phyloP scores from a whole-genome alignment of 2,329 filamentous ascomycete genomes.

The Myriosclerotinia duriaeana region DNA sequence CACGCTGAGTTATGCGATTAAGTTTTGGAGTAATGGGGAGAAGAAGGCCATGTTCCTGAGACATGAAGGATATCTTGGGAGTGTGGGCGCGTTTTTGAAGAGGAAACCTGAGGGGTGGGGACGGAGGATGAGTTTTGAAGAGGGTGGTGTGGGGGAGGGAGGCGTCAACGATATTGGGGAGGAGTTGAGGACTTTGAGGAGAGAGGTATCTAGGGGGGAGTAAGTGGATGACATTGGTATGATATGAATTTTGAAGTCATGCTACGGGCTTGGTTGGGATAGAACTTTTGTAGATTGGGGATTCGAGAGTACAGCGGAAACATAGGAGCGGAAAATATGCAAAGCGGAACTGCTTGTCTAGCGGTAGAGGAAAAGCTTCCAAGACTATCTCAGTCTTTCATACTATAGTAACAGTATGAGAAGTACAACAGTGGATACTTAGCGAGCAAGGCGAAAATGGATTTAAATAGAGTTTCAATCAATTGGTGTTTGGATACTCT shows the following conservation, averaged over 20 bases:
- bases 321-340: neutral
- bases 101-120: constrained; percentile 91
- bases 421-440: too few relatives aligned
- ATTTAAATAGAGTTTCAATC: neutral
- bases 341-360: neutral
- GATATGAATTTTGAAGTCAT: neutral
- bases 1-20: constrained; percentile 92
- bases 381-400: neutral
- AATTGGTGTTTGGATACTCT: neutral
- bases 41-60: constrained; percentile 96
- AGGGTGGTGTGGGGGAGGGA: constrained; percentile 25
- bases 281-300: neutral
- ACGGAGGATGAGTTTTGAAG: constrained; percentile 63
- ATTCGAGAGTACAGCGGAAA: neutral
- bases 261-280: neutral
- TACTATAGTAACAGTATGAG: neutral
- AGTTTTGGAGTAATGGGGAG: constrained; percentile 91
- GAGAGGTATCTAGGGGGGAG: neutral
- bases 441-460: too few relatives aligned
- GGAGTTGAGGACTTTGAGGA: neutral
- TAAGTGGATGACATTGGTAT: neutral
- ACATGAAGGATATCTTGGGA: constrained; percentile 92
- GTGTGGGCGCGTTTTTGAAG: constrained; percentile 92
- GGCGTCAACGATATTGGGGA: constrained; percentile 4
- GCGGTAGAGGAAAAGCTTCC: neutral